A percentile compares a stretch with the other conserved stretches of the same genome.
These are phyloP conservation scores for Phytophthora sp. DNA, from an alignment of 352 stramenopile species.

Conservation along the genomic window DNA sequence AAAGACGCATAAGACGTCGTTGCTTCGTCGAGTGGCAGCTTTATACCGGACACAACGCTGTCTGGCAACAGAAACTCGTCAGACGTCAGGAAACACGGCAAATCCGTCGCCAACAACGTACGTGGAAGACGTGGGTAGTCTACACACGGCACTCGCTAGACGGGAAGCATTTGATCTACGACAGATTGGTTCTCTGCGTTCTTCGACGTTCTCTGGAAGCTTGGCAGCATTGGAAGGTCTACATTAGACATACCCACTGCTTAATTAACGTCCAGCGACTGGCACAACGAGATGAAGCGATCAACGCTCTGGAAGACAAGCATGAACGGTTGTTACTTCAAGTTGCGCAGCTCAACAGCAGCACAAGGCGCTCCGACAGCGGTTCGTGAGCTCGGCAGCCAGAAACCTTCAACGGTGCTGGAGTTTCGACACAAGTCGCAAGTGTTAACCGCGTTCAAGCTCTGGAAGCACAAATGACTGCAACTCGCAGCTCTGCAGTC, in stretches of 20 bases:
- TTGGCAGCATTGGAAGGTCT: slow-evolving; percentile 23
- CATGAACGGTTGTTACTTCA: slow-evolving; percentile 26
- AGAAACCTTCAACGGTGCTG: slow-evolving; percentile 18
- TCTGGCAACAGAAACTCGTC: slow-evolving; percentile 16
- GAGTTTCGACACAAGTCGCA: slow-evolving; percentile 6
- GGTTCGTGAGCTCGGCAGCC: not conserved
- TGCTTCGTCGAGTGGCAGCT: slow-evolving; percentile 25
- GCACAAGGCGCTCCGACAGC: slow-evolving; percentile 18
- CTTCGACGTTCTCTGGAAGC: slow-evolving; percentile 21
- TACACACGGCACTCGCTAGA: slow-evolving; percentile 18
- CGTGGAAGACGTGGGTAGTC: slow-evolving; percentile 18
- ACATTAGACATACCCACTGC: slow-evolving; percentile 10
- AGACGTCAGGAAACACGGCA: slow-evolving; percentile 13
- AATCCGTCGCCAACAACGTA: slow-evolving; percentile 3
- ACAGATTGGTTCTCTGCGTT: slow-evolving; percentile 26
- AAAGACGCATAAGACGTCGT: slow-evolving; percentile 3
- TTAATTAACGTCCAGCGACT: slow-evolving; percentile 21
- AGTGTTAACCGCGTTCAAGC: not conserved
- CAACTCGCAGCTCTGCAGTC: slow-evolving; percentile 5
- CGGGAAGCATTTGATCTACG: slow-evolving; percentile 25
- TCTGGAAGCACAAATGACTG: slow-evolving; percentile 21
- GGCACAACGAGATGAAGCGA: slow-evolving; percentile 11
- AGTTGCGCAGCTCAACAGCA: slow-evolving; percentile 23
- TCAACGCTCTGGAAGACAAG: slow-evolving; percentile 22
- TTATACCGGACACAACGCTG: not conserved